Conservation (phyloP, 208 protist genomes). For the Trypanosomatidae sp. region DNA sequence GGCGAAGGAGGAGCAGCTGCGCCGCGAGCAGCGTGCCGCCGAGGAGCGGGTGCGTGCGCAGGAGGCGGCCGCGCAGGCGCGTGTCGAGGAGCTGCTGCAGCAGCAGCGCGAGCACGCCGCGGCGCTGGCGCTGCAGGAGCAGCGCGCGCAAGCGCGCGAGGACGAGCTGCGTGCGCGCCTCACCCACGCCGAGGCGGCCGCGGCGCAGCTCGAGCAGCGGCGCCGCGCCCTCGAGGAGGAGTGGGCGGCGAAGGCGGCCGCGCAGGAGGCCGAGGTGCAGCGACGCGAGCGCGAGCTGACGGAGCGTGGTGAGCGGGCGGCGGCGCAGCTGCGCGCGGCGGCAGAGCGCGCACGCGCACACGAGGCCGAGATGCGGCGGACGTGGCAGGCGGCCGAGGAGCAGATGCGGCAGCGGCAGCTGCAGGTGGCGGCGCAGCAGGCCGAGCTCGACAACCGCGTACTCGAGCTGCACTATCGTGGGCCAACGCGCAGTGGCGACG, state of each 20-base stretch:
- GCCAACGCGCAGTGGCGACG: conserved; percentile 14
- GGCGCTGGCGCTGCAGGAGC: conserved; percentile 32
- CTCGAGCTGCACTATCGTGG: conserved; percentile 30
- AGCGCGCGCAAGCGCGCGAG: conserved; percentile 16
- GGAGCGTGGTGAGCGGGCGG: conserved; percentile 15
- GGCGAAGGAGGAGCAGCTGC: conserved; percentile 23
- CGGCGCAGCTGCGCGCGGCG: conserved; percentile 16
- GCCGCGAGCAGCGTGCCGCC: conserved; percentile 20
- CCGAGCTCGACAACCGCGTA: conserved; percentile 32
- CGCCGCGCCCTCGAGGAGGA: conserved; percentile 22
- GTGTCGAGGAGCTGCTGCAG: conserved; percentile 38
- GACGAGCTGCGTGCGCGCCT: conserved; percentile 20
- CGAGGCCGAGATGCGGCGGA: conserved; percentile 30
- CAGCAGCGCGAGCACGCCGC: conserved; percentile 30
- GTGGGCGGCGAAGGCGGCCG: conserved; percentile 23
- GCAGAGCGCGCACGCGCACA: conserved; percentile 20
- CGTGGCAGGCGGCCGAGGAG: conserved; percentile 29
- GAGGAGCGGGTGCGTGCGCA: conserved; percentile 29
- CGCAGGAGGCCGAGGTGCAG: conserved; percentile 19
- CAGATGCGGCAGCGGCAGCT: conserved; percentile 22
- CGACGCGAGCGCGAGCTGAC: conserved; percentile 27
- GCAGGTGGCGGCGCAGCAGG: conserved; percentile 32
- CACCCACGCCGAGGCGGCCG: conserved; percentile 21
- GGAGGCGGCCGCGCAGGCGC: conserved; percentile 17
- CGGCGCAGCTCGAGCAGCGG: conserved; percentile 14